Conservation (phyloP, 495 filamentous ascomycete genomes). For the Penicillium steckii region DNA sequence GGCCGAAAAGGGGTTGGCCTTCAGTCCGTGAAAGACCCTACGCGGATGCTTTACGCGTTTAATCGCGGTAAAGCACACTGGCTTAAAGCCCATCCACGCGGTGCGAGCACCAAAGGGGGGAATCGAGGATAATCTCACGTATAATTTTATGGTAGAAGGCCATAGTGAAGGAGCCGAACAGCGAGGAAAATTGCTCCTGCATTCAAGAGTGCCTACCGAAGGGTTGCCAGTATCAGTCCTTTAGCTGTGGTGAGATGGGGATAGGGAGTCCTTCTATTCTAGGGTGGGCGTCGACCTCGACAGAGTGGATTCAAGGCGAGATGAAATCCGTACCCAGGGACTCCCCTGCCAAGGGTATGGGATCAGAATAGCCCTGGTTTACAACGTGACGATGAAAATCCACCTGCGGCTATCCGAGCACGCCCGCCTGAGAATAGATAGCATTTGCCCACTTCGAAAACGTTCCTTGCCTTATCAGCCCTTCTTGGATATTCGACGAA, state of each 20-base stretch:
- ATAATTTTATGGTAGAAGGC: background rate
- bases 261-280: conserved; percentile 48
- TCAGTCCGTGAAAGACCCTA: conserved; percentile 45
- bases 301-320: conserved; percentile 51
- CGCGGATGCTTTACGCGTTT: conserved; percentile 47
- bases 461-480: conserved; percentile 17
- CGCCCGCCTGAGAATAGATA: background rate
- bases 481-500: conserved; percentile 18
- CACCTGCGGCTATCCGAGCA: conserved; percentile 16
- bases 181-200: conserved; percentile 14
- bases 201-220: conserved; percentile 47
- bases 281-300: conserved; percentile 47
- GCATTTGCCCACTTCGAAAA: conserved; percentile 10
- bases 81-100: conserved; percentile 34
- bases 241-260: conserved; percentile 62
- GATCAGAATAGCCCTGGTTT: conserved; percentile 53
- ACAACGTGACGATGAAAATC: conserved; percentile 29
- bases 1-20: conserved; percentile 35
- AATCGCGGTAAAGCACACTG: background rate
- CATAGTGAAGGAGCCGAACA: background rate
- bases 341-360: conserved; percentile 50
- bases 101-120: conserved; percentile 53
- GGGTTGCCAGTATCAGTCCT: conserved; percentile 47
- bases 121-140: conserved; percentile 20
- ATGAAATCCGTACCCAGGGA: conserved; percentile 55